Conservation (phyloP, 768 basidiomycete species). For the Lactarius deliciosus region DNA sequence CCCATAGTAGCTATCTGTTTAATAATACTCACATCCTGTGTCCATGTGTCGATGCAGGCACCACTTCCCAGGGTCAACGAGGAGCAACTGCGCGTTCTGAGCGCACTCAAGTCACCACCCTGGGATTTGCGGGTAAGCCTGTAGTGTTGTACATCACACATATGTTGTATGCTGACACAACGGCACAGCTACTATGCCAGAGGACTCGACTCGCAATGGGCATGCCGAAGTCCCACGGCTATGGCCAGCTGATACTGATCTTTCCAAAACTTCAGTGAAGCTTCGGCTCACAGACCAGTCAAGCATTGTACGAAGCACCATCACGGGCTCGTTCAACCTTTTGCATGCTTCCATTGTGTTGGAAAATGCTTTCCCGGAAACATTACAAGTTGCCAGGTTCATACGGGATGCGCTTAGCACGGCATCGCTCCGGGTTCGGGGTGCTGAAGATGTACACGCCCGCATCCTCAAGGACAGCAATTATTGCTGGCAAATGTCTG, state of each 20-base stretch:
- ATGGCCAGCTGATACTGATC: neutral
- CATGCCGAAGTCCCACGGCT: neutral
- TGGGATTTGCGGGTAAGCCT: no score
- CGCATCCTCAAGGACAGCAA: neutral
- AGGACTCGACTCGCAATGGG: no score
- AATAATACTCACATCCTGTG: no score
- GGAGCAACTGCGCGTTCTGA: no score
- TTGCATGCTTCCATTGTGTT: neutral
- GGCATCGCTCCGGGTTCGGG: neutral
- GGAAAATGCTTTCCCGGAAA: neutral
- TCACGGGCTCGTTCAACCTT: neutral
- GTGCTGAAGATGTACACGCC: neutral
- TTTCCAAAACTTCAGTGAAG: neutral
- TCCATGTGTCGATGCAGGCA: no score
- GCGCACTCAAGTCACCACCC: no score
- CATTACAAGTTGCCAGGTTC: neutral
- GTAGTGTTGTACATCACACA: no score
- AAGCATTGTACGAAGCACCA: no score
- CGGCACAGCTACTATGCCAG: no score
- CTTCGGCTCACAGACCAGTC: neutral
- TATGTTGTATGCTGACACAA: no score
- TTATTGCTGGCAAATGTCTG: neutral
- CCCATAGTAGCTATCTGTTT: no score
- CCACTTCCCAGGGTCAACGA: no score
- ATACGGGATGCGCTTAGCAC: neutral